A percentile compares a stretch with the other conserved stretches of the same genome.
Conservation (phyloP, 192 early-diverging fungal species). For the Podila epigama region DNA sequence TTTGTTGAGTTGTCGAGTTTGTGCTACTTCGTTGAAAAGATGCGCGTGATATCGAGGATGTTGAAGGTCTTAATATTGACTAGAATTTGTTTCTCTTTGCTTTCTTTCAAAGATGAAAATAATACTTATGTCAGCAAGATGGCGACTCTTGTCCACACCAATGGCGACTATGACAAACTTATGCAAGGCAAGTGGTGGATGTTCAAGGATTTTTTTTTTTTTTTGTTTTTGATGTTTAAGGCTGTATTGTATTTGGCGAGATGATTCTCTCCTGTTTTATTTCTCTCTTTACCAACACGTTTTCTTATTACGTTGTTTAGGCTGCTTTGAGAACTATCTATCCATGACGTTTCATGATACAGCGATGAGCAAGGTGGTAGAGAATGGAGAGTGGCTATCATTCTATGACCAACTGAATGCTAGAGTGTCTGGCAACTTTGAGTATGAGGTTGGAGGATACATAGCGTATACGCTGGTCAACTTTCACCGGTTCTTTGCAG, state of each 20-base stretch:
- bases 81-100: constrained; percentile 2
- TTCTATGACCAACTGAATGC: constrained; percentile 84
- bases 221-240: too few species aligned
- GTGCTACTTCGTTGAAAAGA: background rate
- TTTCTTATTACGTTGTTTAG: constrained; percentile 41
- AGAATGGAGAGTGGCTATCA: constrained; percentile 76
- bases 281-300: background rate
- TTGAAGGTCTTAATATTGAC: background rate
- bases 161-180: constrained; percentile 88
- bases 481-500: constrained; percentile 85
- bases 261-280: too few species aligned
- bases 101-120: constrained; percentile 26
- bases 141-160: constrained; percentile 57
- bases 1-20: too few species aligned
- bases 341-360: constrained; percentile 81
- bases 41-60: background rate
- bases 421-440: constrained; percentile 50
- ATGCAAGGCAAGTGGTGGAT: constrained; percentile 86
- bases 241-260: too few species aligned
- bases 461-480: constrained; percentile 72
- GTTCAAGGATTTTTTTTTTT: too few species aligned
- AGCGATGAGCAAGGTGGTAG: constrained; percentile 68
- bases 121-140: constrained; percentile 63
- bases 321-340: constrained; percentile 93
- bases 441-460: constrained; percentile 70